Evolutionary conservation across 2,329 filamentous ascomycete species (phyloP).

Genomic region (Nigrospora oryzae): DNA sequence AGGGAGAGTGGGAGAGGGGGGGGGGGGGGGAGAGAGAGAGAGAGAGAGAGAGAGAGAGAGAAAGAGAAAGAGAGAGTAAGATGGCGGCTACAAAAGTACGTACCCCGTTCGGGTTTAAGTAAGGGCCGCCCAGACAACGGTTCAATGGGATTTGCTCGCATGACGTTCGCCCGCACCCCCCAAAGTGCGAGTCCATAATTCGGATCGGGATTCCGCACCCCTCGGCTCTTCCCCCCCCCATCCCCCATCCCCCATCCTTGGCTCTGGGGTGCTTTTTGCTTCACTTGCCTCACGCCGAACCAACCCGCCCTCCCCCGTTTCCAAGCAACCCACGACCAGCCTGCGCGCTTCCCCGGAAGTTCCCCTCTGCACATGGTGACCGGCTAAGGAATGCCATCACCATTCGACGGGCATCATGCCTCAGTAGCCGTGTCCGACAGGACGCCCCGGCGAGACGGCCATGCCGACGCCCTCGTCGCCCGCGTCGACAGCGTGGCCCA

Average conservation of each 20-base stretch:
- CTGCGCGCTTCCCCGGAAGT: background rate
- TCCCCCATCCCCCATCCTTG: background rate
- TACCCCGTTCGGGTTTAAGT: too few species aligned
- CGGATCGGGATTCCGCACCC: background rate
- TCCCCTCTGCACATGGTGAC: background rate
- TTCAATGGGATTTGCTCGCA: too few species aligned
- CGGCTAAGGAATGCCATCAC: slow-evolving; percentile 41
- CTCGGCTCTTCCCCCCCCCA: background rate
- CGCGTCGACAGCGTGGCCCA: slow-evolving; percentile 14
- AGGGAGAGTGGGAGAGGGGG: too few species aligned
- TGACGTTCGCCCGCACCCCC: too few species aligned
- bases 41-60: too few species aligned
- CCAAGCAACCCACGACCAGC: background rate
- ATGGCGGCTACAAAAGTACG: too few species aligned
- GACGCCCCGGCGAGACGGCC: slow-evolving; percentile 29
- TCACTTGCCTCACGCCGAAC: too few species aligned
- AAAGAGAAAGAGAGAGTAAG: too few species aligned
- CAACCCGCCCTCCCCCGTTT: too few species aligned
- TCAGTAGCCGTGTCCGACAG: slow-evolving; percentile 42
- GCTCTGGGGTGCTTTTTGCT: background rate
- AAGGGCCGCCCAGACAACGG: too few species aligned
- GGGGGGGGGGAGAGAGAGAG: too few species aligned
- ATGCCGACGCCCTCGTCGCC: slow-evolving; percentile 13
- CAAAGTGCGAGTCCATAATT: too few species aligned
- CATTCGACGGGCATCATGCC: slow-evolving; percentile 42